Evolutionary conservation across 2,329 filamentous ascomycete genomes (phyloP).

Genomic region (Bisporella sp.): DNA sequence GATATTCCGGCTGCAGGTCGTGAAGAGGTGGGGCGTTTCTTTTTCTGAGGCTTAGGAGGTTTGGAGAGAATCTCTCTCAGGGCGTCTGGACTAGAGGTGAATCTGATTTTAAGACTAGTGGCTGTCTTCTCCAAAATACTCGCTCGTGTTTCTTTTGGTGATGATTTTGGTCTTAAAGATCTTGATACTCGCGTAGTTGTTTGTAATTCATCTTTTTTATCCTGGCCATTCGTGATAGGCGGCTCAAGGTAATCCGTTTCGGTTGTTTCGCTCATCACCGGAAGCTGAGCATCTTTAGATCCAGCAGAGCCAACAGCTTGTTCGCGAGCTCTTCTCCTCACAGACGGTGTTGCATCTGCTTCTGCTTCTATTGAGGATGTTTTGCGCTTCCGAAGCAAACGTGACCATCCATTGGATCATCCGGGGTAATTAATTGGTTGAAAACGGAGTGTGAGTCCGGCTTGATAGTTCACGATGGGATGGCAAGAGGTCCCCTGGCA

Average conservation of each 20-base stretch:
- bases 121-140: conserved; percentile 29
- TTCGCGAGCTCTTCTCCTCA: conserved; percentile 41
- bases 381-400: conserved; percentile 77
- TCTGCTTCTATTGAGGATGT: conserved; percentile 62
- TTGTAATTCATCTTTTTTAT: conserved; percentile 12
- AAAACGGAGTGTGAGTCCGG: conserved; percentile 73
- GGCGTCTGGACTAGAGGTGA: conserved; percentile 49
- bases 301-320: conserved; percentile 15
- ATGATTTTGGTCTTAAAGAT: conserved; percentile 45
- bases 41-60: conserved; percentile 51
- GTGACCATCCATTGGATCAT: conserved; percentile 68
- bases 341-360: conserved; percentile 42
- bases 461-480: conserved; percentile 54
- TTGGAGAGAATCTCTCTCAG: conserved; percentile 53
- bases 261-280: conserved; percentile 6
- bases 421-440: conserved; percentile 63
- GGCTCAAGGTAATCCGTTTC: conserved; percentile 6
- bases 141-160: conserved; percentile 32
- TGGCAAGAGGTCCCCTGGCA: conserved; percentile 66
- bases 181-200: conserved; percentile 42
- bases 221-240: conserved; percentile 14
- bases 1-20: conserved; percentile 18
- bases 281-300: conserved; percentile 13
- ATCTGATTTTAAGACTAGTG: conserved; percentile 44
- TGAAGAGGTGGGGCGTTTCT: conserved; percentile 34